Evolutionary conservation across 371 early-diverging fungal species (phyloP).

Genomic region (Mucor sp.): DNA sequence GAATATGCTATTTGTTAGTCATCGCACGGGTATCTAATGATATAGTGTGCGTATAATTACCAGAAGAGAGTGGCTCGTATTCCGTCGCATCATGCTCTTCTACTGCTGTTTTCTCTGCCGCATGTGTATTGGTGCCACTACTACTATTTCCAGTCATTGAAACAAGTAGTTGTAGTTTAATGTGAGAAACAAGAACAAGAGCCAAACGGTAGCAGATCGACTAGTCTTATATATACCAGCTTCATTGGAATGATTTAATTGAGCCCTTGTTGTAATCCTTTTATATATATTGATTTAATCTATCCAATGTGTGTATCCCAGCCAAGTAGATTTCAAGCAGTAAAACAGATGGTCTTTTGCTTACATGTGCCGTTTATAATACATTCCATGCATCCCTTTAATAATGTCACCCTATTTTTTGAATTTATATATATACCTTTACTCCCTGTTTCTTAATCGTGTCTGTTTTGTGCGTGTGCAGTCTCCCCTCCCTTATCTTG

Average conservation of each 20-base stretch:
- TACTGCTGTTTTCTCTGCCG: neutral
- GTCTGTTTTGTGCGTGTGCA: neutral
- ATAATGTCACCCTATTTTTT: slow-evolving; percentile 3
- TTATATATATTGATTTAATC: slow-evolving; percentile 18
- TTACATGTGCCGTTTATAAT: neutral
- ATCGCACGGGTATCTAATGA: neutral
- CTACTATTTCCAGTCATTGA: neutral
- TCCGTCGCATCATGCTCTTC: neutral
- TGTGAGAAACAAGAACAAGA: slow-evolving; percentile 4
- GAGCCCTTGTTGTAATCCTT: slow-evolving; percentile 23
- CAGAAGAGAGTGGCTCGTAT: neutral
- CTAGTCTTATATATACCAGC: neutral
- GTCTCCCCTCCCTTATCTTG: neutral
- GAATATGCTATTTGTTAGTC: neutral
- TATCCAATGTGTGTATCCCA: slow-evolving; percentile 13
- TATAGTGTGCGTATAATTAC: neutral
- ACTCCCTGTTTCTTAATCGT: neutral
- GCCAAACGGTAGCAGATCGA: neutral
- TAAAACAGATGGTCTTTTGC: neutral
- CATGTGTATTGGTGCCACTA: neutral
- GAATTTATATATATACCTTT: neutral
- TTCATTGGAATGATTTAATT: slow-evolving; percentile 19
- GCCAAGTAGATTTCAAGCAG: neutral
- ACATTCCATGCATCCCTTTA: slow-evolving; percentile 18
- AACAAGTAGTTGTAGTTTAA: neutral